Base-by-base conservation (phyloP, 352 stramenopile species). In the Phytophthora cactorum region DNA sequence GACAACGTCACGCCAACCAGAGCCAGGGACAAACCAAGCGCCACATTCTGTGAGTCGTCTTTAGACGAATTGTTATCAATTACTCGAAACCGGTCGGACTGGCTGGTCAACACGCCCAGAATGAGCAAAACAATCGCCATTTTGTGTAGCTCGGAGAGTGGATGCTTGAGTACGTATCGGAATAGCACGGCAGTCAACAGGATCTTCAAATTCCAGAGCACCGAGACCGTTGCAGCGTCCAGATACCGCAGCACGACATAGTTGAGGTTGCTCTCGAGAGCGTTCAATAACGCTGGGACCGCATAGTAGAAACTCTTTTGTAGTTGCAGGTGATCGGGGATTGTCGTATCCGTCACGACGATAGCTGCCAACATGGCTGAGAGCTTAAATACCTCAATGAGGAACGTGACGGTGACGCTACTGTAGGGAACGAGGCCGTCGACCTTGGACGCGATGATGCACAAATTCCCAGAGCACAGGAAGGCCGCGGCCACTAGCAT, bases 191-290 rank as follows among this genome's bases (percentile, higher is more conserved):
- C 85, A 8, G 88, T 96, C 15, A 87, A 82, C 55, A 96, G 63
- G 63, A 96, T 96, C 76, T 95, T 95, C 58, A 94, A 68, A 68
- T 96, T 96, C 88, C 88, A 96, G 17, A 95, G 82, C 62, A 96
- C 88, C 8, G 88, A 90, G 25, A 95, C 73, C 55, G 86, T 96
- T 14, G 88, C 84, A 14, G 88, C 86, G 59, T 95, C 88, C 60
- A 96, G 60, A 62, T 92, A 95, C 10, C 82, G 82, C 58, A 96
- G 66, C 36, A 96, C 90, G 25, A 95, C 68, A 71, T 91, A 96
- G 64, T 85, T 91, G 47, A 96, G 79, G 55, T 96, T 96, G 78
- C 90, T 93, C 72, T 96, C 88, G 46, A 96, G 66, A 52, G 84
- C 81, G 56, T 90, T 94, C 7, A 96, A 73, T 7, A 93, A 65